A percentile compares a stretch with the other conserved stretches of the same genome.
phyloP scores from a whole-genome alignment of 2,329 filamentous ascomycete species.

The Whalleya microplaca region DNA sequence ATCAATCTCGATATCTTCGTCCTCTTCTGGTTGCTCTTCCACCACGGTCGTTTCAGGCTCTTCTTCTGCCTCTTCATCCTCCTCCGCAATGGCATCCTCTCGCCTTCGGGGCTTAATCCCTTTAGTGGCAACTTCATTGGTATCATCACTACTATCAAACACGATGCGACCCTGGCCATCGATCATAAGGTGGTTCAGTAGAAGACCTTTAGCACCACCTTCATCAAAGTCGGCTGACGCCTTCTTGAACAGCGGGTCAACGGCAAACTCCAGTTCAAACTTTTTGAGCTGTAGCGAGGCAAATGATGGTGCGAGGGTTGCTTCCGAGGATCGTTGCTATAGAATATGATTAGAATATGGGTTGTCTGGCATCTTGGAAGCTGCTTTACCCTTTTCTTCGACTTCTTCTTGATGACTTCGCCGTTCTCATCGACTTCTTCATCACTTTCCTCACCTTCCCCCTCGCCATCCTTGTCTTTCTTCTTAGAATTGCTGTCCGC shows the following conservation, averaged over 20 bases:
- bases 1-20: constrained; percentile 76
- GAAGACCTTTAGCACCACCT: constrained; percentile 90
- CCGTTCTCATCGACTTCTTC: constrained; percentile 66
- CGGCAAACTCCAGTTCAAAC: constrained; percentile 93
- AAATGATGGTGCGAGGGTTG: constrained; percentile 90
- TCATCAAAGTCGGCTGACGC: constrained; percentile 98
- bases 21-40: constrained; percentile 48
- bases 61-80: constrained; percentile 44
- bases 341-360: constrained; percentile 21
- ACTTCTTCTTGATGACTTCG: constrained; percentile 60
- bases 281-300: constrained; percentile 91
- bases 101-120: constrained; percentile 44
- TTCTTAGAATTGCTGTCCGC: constrained; percentile 84
- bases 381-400: constrained; percentile 78
- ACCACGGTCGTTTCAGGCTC: constrained; percentile 41
- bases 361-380: constrained; percentile 2
- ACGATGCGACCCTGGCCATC: constrained; percentile 91
- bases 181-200: constrained; percentile 96
- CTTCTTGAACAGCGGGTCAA: constrained; percentile 99
- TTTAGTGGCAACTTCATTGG: constrained; percentile 53
- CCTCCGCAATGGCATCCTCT: constrained; percentile 41
- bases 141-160: constrained; percentile 96
- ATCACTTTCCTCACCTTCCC: constrained; percentile 69
- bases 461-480: constrained; percentile 66
- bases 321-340: constrained; percentile 81